phyloP scores from a whole-genome alignment of 2,329 filamentous ascomycete species.

The Stenocarpella maydis region DNA sequence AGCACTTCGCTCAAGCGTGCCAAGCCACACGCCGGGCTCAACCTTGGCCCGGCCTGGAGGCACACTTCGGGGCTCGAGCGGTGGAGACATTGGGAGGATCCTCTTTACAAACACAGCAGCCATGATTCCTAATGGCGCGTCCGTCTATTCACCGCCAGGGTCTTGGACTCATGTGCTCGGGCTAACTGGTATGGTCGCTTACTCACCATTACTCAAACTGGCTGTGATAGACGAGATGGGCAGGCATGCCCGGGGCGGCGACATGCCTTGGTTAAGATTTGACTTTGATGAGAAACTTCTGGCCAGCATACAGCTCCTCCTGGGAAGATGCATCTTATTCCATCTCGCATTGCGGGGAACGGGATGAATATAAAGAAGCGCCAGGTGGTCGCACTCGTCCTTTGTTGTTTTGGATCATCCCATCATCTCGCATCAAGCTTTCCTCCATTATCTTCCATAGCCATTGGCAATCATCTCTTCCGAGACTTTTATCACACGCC shows the following conservation, averaged over 20 bases:
- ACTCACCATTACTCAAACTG: slow-evolving; percentile 3
- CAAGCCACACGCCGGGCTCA: slow-evolving; percentile 9
- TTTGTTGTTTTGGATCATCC: background rate
- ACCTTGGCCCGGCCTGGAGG: background rate
- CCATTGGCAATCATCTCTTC: background rate
- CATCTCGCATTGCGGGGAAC: no score
- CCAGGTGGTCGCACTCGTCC: background rate
- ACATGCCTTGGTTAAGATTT: slow-evolving; percentile 21
- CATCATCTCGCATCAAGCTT: background rate
- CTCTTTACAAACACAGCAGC: background rate
- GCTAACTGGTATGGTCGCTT: background rate
- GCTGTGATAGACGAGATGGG: background rate
- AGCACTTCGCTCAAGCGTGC: background rate
- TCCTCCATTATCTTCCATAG: background rate
- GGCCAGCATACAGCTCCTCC: background rate
- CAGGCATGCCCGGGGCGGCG: background rate
- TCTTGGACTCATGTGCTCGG: background rate
- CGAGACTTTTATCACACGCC: background rate
- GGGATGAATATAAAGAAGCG: background rate
- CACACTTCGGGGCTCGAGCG: background rate
- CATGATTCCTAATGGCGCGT: background rate
- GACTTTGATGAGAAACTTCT: background rate
- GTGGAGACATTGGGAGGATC: background rate
- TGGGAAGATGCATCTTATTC: background rate
- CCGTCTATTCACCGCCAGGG: background rate